These are phyloP conservation scores for Pythium rishiriense DNA, from an alignment of 352 stramenopile genomes.

Conservation along the genomic window DNA sequence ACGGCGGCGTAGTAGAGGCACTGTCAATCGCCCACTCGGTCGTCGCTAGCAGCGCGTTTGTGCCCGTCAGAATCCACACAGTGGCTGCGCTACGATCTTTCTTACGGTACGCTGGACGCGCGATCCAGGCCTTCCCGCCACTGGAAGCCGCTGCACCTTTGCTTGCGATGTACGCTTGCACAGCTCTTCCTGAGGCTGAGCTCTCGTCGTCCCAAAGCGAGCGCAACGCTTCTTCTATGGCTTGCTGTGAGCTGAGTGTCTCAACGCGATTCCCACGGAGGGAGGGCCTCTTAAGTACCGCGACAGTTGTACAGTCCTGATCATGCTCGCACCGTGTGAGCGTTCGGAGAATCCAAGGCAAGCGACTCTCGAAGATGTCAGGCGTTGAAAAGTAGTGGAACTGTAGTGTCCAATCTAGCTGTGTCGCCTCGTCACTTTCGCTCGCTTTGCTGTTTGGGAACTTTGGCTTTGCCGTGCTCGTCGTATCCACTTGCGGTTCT, in stretches of 20 bases:
- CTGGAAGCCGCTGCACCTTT: conserved; percentile 6
- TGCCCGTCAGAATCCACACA: conserved; percentile 61
- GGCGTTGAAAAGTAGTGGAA: conserved; percentile 12
- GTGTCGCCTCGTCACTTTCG: neutral
- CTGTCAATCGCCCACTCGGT: conserved; percentile 5
- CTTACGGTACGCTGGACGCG: conserved; percentile 53
- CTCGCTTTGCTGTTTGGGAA: neutral
- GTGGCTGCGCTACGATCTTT: conserved; percentile 43
- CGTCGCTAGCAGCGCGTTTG: conserved; percentile 6
- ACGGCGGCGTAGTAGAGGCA: conserved; percentile 26
- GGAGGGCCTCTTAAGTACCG: neutral
- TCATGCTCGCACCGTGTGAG: neutral
- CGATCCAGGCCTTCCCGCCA: conserved; percentile 49
- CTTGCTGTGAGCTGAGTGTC: neutral
- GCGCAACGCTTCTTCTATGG: neutral
- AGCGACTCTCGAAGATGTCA: conserved; percentile 9
- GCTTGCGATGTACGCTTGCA: conserved; percentile 54
- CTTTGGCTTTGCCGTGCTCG: neutral
- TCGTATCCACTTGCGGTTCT: conserved; percentile 1
- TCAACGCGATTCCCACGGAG: neutral
- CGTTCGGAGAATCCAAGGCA: conserved; percentile 20
- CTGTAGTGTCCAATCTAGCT: conserved; percentile 16
- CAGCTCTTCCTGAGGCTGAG: conserved; percentile 12
- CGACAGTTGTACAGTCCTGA: neutral
- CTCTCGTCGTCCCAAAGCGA: neutral